Evolutionary conservation across 768 basidiomycete genomes (phyloP).

Genomic region (Lentinula detonsa): DNA sequence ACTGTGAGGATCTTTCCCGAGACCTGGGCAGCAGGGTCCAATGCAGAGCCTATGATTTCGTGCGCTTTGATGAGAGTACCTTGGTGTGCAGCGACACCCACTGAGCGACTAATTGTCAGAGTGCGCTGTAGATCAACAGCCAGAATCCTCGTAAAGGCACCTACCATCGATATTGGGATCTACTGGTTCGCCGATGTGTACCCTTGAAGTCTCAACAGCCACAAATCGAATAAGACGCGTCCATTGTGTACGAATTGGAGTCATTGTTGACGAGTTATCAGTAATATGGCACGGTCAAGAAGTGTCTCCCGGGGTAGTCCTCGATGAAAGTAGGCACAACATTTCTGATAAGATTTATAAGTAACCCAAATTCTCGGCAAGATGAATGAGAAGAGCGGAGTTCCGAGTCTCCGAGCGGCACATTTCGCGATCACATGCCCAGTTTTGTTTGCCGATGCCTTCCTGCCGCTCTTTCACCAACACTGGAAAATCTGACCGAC

Average conservation of each 20-base stretch:
- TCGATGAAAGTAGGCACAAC: not conserved
- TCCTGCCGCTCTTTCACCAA: too few relatives aligned
- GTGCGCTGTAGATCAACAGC: not conserved
- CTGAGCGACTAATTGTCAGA: conserved; percentile 25
- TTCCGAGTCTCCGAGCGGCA: not conserved
- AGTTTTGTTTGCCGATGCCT: too few relatives aligned
- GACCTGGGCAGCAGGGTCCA: conserved; percentile 63
- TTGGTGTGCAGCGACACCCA: conserved; percentile 51
- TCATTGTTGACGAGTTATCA: conserved; percentile 30
- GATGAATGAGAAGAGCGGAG: not conserved
- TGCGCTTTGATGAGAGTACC: conserved; percentile 55
- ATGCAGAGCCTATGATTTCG: conserved; percentile 66
- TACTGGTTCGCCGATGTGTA: conserved; percentile 77
- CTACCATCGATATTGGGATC: conserved; percentile 61
- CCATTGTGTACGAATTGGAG: conserved; percentile 67
- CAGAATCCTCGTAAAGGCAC: conserved; percentile 4
- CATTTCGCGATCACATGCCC: not conserved
- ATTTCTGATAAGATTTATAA: not conserved
- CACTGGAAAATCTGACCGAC: conserved; percentile 45
- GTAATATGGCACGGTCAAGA: not conserved
- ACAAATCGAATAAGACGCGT: conserved; percentile 78
- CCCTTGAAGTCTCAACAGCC: conserved; percentile 63
- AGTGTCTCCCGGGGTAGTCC: not conserved
- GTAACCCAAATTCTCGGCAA: not conserved
- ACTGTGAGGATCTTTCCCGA: conserved; percentile 63